phyloP scores from a whole-genome alignment of 169 alveolate genomes.

The Plasmodium vinckei region DNA sequence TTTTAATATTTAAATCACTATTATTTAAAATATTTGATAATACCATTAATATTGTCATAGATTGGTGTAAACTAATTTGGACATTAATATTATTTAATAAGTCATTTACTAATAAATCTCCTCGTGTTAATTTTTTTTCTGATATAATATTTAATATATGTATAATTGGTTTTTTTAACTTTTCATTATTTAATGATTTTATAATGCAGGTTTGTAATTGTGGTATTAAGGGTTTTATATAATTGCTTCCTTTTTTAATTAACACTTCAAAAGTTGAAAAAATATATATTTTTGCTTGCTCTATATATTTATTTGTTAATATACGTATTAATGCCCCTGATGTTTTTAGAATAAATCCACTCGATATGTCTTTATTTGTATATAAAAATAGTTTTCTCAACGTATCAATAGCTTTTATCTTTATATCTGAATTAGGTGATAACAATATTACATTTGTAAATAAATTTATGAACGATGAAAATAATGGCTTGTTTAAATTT shows the following conservation, averaged over 20 bases:
- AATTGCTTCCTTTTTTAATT: slow-evolving; percentile 67
- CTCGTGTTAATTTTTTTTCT: slow-evolving; percentile 69
- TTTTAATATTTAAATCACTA: slow-evolving; percentile 34
- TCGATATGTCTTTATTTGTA: slow-evolving; percentile 39
- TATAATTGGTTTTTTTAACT: slow-evolving; percentile 73
- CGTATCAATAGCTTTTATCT: slow-evolving; percentile 61
- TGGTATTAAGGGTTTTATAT: slow-evolving; percentile 62
- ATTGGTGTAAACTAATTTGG: slow-evolving; percentile 33
- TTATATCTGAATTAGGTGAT: slow-evolving; percentile 53
- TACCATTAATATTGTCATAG: slow-evolving; percentile 70
- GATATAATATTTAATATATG: slow-evolving; percentile 70
- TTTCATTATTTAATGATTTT: slow-evolving; percentile 70
- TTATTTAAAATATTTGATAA: slow-evolving; percentile 64
- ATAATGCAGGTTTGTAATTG: slow-evolving; percentile 76
- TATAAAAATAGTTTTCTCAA: slow-evolving; percentile 50
- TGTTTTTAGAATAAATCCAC: slow-evolving; percentile 42
- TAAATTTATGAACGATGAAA: slow-evolving; percentile 33
- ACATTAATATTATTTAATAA: slow-evolving; percentile 67
- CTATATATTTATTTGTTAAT: slow-evolving; percentile 73
- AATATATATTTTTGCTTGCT: slow-evolving; percentile 58
- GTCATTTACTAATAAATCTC: slow-evolving; percentile 71
- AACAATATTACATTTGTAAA: slow-evolving; percentile 61
- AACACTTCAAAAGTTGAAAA: slow-evolving; percentile 65
- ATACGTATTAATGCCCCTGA: slow-evolving; percentile 71
- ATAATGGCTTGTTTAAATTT: slow-evolving; percentile 38